Percentiles rank a stretch among this genome's conserved stretches.
These are phyloP conservation scores for Vaccinium vitisidaea DNA, from an alignment of 148 eudicot genomes.

Conservation along the genomic window DNA sequence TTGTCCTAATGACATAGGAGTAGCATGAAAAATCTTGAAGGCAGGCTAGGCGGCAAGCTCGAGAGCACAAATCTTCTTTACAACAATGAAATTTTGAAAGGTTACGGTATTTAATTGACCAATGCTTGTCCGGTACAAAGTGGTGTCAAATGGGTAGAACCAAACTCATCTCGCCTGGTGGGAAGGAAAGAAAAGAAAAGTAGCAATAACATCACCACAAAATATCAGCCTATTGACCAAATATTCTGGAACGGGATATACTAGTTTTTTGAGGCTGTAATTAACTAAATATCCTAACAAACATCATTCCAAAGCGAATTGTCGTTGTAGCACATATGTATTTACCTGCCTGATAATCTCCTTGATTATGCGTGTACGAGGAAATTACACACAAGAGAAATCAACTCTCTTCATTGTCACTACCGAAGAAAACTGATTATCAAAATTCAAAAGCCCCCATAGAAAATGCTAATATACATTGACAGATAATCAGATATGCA, in stretches of 20 bases:
- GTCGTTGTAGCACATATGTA: neutral
- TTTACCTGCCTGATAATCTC: too few species aligned
- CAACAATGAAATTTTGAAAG: neutral
- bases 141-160: neutral
- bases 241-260: neutral
- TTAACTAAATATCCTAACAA: neutral
- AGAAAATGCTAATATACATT: neutral
- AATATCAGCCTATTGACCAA: neutral
- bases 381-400: neutral
- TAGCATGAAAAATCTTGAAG: slow-evolving; percentile 7
- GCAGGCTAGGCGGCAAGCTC: neutral
- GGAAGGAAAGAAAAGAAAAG: neutral
- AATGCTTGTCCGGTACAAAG: neutral
- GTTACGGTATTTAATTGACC: neutral
- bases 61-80: neutral
- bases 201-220: neutral
- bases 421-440: neutral
- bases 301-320: neutral
- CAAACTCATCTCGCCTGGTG: neutral
- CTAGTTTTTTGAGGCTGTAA: neutral
- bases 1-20: neutral
- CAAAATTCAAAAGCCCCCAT: neutral
- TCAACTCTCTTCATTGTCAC: neutral
- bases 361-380: neutral
- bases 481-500: neutral